phyloP scores from a whole-genome alignment of 495 filamentous ascomycete genomes.

The Talaromyces trachyspermus region DNA sequence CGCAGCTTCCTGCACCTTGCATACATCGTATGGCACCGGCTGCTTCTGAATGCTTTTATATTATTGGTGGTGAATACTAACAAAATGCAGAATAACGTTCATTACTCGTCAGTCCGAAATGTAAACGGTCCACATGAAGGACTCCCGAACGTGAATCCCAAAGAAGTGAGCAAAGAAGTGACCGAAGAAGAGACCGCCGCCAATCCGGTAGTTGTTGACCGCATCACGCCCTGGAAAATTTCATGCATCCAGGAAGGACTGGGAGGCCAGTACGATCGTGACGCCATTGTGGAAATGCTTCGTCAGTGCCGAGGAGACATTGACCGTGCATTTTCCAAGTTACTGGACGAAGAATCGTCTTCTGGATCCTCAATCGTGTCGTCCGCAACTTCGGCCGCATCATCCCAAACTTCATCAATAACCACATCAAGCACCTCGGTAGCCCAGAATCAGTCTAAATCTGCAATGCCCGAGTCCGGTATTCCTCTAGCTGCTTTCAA shows the following conservation, averaged over 20 bases:
- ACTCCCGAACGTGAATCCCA: conserved; percentile 32
- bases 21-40: conserved; percentile 54
- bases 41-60: conserved; percentile 3
- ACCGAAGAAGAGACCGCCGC: too few species aligned
- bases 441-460: too few species aligned
- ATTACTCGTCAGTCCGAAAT: conserved; percentile 68
- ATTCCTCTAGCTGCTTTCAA: conserved; percentile 26
- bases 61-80: neutral
- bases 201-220: conserved; percentile 14
- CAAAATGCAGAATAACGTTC: conserved; percentile 51
- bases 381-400: conserved; percentile 6
- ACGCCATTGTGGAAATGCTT: conserved; percentile 49
- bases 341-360: conserved; percentile 45
- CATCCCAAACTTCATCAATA: conserved; percentile 2
- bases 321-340: conserved; percentile 48
- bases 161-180: conserved; percentile 17
- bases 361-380: conserved; percentile 23
- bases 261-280: conserved; percentile 46
- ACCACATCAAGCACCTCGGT: neutral
- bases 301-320: conserved; percentile 55
- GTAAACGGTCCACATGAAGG: conserved; percentile 53
- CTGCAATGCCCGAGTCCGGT: too few species aligned
- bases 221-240: conserved; percentile 55
- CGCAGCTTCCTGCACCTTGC: conserved; percentile 54
- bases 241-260: conserved; percentile 50